phyloP scores from a whole-genome alignment of 75 land plant genomes.

The Cupressus sempervirens region DNA sequence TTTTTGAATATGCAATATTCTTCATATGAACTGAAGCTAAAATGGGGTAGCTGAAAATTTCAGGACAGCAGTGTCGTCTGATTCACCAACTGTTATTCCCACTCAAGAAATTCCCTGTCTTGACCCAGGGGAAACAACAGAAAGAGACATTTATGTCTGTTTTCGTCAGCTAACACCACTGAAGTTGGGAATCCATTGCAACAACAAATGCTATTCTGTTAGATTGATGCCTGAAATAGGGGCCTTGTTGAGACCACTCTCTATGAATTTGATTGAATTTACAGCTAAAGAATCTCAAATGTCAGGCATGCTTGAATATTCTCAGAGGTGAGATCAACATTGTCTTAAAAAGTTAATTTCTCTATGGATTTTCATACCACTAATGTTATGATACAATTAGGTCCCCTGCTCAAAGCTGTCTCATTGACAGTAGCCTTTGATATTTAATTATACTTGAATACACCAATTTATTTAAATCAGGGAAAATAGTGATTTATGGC shows the following conservation, averaged over 20 bases:
- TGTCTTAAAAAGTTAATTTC: not conserved
- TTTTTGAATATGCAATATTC: not conserved
- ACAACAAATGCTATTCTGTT: slow-evolving; percentile 44
- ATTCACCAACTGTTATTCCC: slow-evolving; percentile 35
- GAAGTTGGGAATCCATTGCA: slow-evolving; percentile 55
- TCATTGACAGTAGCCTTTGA: not conserved
- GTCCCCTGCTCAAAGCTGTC: not conserved
- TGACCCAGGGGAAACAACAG: slow-evolving; percentile 48
- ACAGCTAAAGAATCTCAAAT: slow-evolving; percentile 56
- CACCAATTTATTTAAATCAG: not conserved
- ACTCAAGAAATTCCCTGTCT: slow-evolving; percentile 56
- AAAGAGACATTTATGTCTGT: slow-evolving; percentile 48
- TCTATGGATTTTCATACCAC: not conserved
- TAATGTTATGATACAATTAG: not conserved
- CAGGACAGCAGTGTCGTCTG: not conserved
- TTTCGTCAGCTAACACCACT: slow-evolving; percentile 77
- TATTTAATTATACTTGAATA: not conserved
- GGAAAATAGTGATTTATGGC: slow-evolving; percentile 4
- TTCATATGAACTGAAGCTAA: not conserved
- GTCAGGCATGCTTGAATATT: slow-evolving; percentile 83
- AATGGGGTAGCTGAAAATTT: not conserved
- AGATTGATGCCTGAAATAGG: slow-evolving; percentile 86
- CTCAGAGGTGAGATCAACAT: slow-evolving; percentile 58
- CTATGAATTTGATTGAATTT: slow-evolving; percentile 53
- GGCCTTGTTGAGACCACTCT: slow-evolving; percentile 69